Base-by-base conservation (phyloP, 305 asterid species). In the Fraxinus velutina region DNA sequence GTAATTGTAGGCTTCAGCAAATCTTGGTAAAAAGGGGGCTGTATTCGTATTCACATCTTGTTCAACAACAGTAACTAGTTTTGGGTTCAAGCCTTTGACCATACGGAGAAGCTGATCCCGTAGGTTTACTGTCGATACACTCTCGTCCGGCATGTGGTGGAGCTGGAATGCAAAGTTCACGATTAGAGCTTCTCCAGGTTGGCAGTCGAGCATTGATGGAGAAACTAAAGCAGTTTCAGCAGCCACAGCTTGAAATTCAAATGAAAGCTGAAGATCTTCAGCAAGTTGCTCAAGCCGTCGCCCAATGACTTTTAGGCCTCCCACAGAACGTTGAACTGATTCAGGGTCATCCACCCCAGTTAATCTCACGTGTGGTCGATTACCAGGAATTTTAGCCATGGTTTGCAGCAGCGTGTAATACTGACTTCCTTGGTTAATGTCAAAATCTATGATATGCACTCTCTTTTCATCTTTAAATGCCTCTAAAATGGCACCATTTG, bases 161-260 rank as follows among this genome's bases (percentile, higher is more conserved):
- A 95, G 98, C 93, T 93, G 99, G 86, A 95, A 95, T 0, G 99
- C 97, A 6, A 93, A 95, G 86, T 95, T 95, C 60, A 95, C 97
- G 0, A 95, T 78, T 4, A 92, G 76, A 32, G 97, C 96, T 84
- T 94, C 96, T 3, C 89, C 91, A 0, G 94, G 93, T 74, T 68
- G 88, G 86, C 91, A 84, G 4, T 84, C 82, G 0, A 93, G 92
- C 88, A 89, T 80, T 5, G 84, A 76, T 4, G 93, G 93, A 36
- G 92, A 85, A 44, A 95, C 92, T 68, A 93, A 74, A 73, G 93
- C 90, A 5, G 97, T 90, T 64, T 88, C 87, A 10, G 97, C 88
- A 44, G 95, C 87, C 79, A 93, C 88, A 0, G 96, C 90, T 13
- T 74, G 88, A 84, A 95, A 94, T 82, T 93, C 91, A 27, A 95